Percentiles rank a stretch among this genome's conserved stretches.
Conservation (phyloP, 2,329 filamentous ascomycete genomes). For the Verticillium albo-atrum region DNA sequence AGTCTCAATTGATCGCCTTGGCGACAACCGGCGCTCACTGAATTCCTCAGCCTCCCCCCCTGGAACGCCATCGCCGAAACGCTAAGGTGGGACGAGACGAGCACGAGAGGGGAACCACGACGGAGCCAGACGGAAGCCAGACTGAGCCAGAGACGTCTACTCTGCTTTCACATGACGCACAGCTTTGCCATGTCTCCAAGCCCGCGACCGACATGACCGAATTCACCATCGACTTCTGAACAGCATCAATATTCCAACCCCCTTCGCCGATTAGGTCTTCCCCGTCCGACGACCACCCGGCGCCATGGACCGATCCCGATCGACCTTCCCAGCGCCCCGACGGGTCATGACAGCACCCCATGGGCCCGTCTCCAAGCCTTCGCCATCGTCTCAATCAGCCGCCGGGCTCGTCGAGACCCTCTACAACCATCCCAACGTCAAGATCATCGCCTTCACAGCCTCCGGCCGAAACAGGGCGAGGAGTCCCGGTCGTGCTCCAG, state of each 20-base stretch:
- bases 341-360: conserved; percentile 33
- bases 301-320: neutral
- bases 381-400: conserved; percentile 14
- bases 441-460: conserved; percentile 56
- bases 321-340: conserved; percentile 22
- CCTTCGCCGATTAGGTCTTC: neutral
- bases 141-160: too few species aligned
- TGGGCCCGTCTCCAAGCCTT: conserved; percentile 14
- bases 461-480: conserved; percentile 25
- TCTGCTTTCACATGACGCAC: neutral
- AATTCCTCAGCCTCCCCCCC: neutral
- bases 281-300: neutral
- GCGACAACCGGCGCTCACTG: neutral
- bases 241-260: neutral
- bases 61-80: neutral
- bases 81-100: neutral
- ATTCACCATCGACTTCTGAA: neutral
- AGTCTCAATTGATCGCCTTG: neutral
- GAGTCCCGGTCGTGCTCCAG: conserved; percentile 25
- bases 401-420: conserved; percentile 59
- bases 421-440: conserved; percentile 68
- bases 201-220: neutral
- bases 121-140: neutral
- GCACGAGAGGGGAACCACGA: neutral
- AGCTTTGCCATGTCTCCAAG: neutral